These are phyloP conservation scores for Amanita polypyramis DNA, from an alignment of 768 basidiomycete species.

Conservation along the genomic window DNA sequence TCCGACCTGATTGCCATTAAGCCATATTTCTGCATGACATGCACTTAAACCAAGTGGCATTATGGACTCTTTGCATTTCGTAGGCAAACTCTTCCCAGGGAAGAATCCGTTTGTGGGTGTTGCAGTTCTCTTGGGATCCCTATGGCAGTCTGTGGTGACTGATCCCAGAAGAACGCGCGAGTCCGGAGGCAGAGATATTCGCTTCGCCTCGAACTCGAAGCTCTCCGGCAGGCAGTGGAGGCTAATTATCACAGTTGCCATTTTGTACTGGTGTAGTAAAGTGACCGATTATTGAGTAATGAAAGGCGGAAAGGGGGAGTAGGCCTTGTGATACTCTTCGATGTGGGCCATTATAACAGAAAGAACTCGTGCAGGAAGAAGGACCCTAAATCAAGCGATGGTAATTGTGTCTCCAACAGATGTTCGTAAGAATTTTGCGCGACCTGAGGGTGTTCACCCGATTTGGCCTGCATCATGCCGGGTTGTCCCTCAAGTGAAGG, in stretches of 20 bases:
- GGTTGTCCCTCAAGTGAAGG: not conserved
- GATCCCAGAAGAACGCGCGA: slow-evolving; percentile 21
- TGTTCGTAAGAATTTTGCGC: not conserved
- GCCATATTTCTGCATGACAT: slow-evolving; percentile 38
- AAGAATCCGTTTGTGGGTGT: slow-evolving; percentile 32
- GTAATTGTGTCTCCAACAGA: not conserved
- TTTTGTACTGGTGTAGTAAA: not conserved
- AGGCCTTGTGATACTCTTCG: not conserved
- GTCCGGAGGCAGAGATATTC: slow-evolving; percentile 19
- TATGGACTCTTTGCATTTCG: slow-evolving; percentile 10
- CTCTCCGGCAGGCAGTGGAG: slow-evolving; percentile 4
- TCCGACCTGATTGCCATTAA: slow-evolving; percentile 29
- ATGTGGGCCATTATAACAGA: not conserved
- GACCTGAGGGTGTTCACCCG: not conserved
- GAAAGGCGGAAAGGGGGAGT: not conserved
- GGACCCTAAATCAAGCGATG: slow-evolving; percentile 5
- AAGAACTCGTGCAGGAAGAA: slow-evolving; percentile 1
- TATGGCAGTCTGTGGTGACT: not conserved
- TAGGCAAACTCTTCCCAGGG: slow-evolving; percentile 17
- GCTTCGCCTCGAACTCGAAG: slow-evolving; percentile 6
- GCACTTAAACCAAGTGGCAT: slow-evolving; percentile 28
- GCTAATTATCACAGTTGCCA: not conserved
- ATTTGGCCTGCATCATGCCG: not conserved
- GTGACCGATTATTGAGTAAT: not conserved
- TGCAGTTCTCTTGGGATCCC: slow-evolving; percentile 14